phyloP scores from a whole-genome alignment of 2,329 filamentous ascomycete genomes.

The Pseudogymnoascus pannorum region DNA sequence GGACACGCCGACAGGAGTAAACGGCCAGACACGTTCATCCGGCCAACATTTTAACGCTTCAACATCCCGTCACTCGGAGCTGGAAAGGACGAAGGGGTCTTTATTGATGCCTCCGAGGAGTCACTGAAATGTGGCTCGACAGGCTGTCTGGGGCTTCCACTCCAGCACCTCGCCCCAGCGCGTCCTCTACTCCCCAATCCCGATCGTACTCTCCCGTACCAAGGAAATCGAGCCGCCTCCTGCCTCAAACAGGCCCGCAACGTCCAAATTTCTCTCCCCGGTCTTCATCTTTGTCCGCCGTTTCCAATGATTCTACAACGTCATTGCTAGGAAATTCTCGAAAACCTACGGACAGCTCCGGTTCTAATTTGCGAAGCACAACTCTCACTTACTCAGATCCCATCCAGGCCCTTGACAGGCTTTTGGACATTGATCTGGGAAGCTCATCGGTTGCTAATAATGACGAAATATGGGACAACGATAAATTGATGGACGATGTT shows the following conservation, averaged over 20 bases:
- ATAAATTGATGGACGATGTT: constrained; percentile 44
- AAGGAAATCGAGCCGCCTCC: constrained; percentile 60
- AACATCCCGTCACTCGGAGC: background rate
- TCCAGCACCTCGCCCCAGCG: constrained; percentile 39
- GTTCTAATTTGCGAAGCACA: constrained; percentile 52
- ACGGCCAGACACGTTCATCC: background rate
- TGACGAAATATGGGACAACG: constrained; percentile 32
- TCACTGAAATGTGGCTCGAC: constrained; percentile 73
- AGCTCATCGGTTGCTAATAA: background rate
- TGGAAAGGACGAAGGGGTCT: constrained; percentile 9
- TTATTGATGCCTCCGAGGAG: constrained; percentile 15
- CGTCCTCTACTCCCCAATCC: constrained; percentile 50
- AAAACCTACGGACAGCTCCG: constrained; percentile 62
- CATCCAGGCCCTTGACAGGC: constrained; percentile 54
- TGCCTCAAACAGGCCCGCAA: constrained; percentile 60
- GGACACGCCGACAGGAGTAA: background rate
- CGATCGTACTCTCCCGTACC: constrained; percentile 66
- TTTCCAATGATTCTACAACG: constrained; percentile 66
- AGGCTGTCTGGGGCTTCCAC: constrained; percentile 68
- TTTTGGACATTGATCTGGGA: constrained; percentile 23
- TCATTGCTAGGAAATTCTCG: constrained; percentile 64
- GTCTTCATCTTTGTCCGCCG: constrained; percentile 71
- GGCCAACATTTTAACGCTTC: background rate
- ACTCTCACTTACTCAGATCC: constrained; percentile 57
- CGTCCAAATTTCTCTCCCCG: constrained; percentile 62